Conservation (phyloP, 352 stramenopile genomes). For the Globisporangium paddicum region DNA sequence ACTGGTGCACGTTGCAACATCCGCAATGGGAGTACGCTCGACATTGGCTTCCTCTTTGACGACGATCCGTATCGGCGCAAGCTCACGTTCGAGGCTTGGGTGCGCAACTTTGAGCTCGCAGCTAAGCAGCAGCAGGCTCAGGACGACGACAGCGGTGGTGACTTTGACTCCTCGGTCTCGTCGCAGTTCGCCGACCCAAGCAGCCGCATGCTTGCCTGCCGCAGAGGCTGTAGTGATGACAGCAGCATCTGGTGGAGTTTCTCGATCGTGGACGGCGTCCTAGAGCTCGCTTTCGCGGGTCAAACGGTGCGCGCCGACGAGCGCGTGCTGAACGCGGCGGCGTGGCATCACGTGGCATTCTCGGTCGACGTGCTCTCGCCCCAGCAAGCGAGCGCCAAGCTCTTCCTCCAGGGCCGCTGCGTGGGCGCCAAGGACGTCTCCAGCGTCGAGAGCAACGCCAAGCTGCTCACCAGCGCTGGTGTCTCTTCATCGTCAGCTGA, state of each 20-base stretch:
- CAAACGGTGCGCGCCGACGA: conserved; percentile 43
- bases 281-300: conserved; percentile 43
- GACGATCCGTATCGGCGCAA: conserved; percentile 79
- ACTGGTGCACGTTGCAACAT: conserved; percentile 44
- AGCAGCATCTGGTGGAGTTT: conserved; percentile 36
- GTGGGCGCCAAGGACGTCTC: conserved; percentile 43
- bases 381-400: conserved; percentile 41
- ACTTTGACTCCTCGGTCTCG: neutral
- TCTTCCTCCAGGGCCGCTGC: conserved; percentile 56
- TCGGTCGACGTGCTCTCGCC: conserved; percentile 52
- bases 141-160: conserved; percentile 19
- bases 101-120: conserved; percentile 50
- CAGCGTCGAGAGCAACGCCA: conserved; percentile 30
- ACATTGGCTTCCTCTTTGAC: conserved; percentile 66
- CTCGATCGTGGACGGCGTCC: conserved; percentile 30
- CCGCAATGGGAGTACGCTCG: conserved; percentile 51
- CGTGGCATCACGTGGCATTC: conserved; percentile 73
- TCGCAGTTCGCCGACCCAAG: conserved; percentile 4
- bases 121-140: conserved; percentile 27
- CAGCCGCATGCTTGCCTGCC: conserved; percentile 10
- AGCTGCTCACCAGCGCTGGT: conserved; percentile 1
- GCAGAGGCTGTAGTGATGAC: conserved; percentile 6
- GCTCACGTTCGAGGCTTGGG: conserved; percentile 73
- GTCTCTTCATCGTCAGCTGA: neutral
- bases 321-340: conserved; percentile 27